A percentile compares a stretch with the other conserved stretches of the same genome.
Evolutionary conservation across 2,329 filamentous ascomycete genomes (phyloP).

Genomic region (Thielaviopsis euricoi): DNA sequence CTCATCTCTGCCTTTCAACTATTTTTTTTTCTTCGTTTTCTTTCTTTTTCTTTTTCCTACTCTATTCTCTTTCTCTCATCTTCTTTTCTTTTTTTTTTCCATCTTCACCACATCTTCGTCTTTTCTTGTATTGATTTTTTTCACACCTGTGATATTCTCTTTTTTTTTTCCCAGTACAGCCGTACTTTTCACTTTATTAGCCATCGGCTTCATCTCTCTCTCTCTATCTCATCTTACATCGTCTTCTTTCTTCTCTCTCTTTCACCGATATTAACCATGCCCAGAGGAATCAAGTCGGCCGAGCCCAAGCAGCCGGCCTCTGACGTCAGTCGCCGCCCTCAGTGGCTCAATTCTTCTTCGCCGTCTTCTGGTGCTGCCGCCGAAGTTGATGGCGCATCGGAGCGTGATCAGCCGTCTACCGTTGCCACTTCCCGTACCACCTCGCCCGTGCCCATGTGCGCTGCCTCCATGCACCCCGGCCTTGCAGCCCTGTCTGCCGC

Average conservation of each 20-base stretch:
- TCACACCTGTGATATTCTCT: neutral
- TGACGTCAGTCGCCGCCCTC: too few relatives aligned
- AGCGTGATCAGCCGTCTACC: conserved; percentile 1
- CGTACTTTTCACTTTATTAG: too few relatives aligned
- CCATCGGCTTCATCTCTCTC: too few relatives aligned
- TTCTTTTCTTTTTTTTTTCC: neutral
- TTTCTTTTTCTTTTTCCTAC: neutral
- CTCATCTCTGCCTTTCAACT: neutral
- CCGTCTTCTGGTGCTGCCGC: too few relatives aligned
- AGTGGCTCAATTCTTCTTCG: too few relatives aligned
- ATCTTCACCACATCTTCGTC: neutral
- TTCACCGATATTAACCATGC: too few relatives aligned
- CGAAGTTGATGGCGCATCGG: neutral
- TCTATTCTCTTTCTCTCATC: neutral
- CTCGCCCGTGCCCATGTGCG: neutral
- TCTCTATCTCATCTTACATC: too few relatives aligned
- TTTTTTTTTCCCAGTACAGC: too few relatives aligned
- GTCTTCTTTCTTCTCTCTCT: too few relatives aligned
- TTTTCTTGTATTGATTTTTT: neutral
- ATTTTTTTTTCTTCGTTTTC: neutral
- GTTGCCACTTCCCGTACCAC: neutral
- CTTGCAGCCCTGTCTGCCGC: conserved; percentile 4
- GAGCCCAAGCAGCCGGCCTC: too few relatives aligned
- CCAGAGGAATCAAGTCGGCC: too few relatives aligned
- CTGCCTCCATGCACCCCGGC: neutral